Conservation (phyloP, 306 rosid genomes). For the Glycine latifolia region DNA sequence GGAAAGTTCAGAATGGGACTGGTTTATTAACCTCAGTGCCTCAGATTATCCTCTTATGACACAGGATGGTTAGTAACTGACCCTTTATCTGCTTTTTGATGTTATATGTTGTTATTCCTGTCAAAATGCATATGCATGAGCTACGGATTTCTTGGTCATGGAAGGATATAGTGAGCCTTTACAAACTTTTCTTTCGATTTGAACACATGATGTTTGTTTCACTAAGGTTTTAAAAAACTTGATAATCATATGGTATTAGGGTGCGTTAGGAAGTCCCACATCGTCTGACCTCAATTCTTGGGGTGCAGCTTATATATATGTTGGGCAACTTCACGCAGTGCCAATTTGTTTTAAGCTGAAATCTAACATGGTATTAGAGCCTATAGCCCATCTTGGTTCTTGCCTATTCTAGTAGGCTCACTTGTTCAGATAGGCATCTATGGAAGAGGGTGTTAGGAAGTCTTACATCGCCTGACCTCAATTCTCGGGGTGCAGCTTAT, state of each 20-base stretch:
- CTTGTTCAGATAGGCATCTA: too few relatives aligned
- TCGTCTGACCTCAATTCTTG: too few relatives aligned
- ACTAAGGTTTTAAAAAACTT: slow-evolving; percentile 1
- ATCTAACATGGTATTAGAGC: too few relatives aligned
- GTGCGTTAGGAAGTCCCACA: too few relatives aligned
- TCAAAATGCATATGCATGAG: slow-evolving; percentile 32
- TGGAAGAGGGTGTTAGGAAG: too few relatives aligned
- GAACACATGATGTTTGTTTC: slow-evolving; percentile 11
- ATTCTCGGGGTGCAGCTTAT: too few relatives aligned
- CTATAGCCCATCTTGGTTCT: too few relatives aligned
- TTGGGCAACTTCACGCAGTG: too few relatives aligned
- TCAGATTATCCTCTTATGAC: slow-evolving; percentile 98
- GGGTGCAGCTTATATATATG: too few relatives aligned
- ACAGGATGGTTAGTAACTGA: slow-evolving; percentile 82
- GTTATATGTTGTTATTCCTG: slow-evolving; percentile 21
- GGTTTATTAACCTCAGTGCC: slow-evolving; percentile 98
- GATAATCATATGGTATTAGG: slow-evolving; percentile 1
- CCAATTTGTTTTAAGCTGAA: too few relatives aligned
- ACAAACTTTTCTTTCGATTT: slow-evolving; percentile 8
- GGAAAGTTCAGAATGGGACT: slow-evolving; percentile 77
- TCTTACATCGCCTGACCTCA: too few relatives aligned
- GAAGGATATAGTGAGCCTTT: slow-evolving; percentile 2
- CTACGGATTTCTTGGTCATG: slow-evolving; percentile 18
- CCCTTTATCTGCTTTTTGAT: slow-evolving; percentile 35
- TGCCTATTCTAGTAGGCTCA: too few relatives aligned